These are phyloP conservation scores for Populus tomentosa DNA, from an alignment of 441 rosid genomes.

Conservation along the genomic window DNA sequence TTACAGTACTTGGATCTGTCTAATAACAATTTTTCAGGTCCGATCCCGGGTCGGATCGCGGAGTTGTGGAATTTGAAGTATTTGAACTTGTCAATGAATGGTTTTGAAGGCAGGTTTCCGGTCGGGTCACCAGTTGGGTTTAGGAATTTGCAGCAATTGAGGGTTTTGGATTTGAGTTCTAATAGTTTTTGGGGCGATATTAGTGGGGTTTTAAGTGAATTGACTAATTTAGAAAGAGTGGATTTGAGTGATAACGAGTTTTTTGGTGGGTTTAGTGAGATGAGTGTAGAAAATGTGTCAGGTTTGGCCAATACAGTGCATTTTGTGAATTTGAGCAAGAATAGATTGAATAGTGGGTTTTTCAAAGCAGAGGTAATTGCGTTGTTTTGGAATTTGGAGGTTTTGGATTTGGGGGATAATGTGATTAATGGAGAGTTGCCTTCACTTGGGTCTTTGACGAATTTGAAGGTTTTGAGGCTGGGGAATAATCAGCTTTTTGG, in stretches of 20 bases:
- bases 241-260: conserved; percentile 77
- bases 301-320: conserved; percentile 67
- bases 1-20: conserved; percentile 88
- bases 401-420: conserved; percentile 58
- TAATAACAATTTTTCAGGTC: conserved; percentile 63
- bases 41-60: conserved; percentile 82
- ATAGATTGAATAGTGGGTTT: conserved; percentile 54
- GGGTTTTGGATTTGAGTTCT: conserved; percentile 61
- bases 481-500: conserved; percentile 66
- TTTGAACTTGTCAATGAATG: conserved; percentile 65
- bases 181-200: conserved; percentile 62
- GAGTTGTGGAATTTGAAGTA: conserved; percentile 64
- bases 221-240: conserved; percentile 69
- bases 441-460: conserved; percentile 45
- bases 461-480: conserved; percentile 50
- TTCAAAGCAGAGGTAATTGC: conserved; percentile 43
- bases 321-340: conserved; percentile 63
- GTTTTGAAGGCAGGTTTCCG: conserved; percentile 71
- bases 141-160: conserved; percentile 70
- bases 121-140: conserved; percentile 29
- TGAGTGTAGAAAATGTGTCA: conserved; percentile 50
- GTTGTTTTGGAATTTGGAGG: conserved; percentile 62
- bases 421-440: conserved; percentile 64
- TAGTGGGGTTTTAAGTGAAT: conserved; percentile 43
- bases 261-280: conserved; percentile 44